Evolutionary conservation across 1,284 basidiomycete genomes (phyloP), one percentile per base, ranked within the genome.

Genomic region (Ceratobasidium sp.): DNA sequence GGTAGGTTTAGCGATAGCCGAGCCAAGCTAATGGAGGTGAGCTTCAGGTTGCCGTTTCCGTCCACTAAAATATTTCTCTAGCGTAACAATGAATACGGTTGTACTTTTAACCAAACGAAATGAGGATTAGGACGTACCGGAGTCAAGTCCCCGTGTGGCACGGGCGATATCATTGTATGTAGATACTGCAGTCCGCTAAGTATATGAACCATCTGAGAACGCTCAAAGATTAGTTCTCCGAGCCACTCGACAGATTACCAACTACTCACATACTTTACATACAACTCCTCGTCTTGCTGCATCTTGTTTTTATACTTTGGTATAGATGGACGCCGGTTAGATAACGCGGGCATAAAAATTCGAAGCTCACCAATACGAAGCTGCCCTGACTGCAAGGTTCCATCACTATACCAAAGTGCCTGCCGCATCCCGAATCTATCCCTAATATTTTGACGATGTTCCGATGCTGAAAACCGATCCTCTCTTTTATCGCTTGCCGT

Each of bases 51-150:
- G 12, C 69, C 69, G 23, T 30, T 27, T 5, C 18, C 48, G 27
- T 71, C 69, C 4, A 71, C 69, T 20, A 71, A 14, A 10, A 71
- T 59, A 54, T 71, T 71, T 46, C 2, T 23, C 69, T 71, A 8
- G 27, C 38, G 10, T 41, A 41, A 46, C 35, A 20, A 46, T 5
- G 5, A 10, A 6, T 41, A 41, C 10, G 10, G 5, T 41, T 41
- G 16, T n/a, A n/a, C 5, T 65, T 16, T 6, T 20, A 46, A 55
- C 7, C 30, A 33, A 23, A 1, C 12, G 14, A 35, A 33, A 35
- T 46, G 3, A 52, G 14, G 8, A 52, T 20, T 7, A 5, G 30
- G 23, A 33, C 67, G 2, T 55, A 71, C 69, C 35, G 69, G 69
- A 8, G 33, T 71, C 14, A 71, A 38, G 20, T 71, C 69, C 2